A percentile compares a stretch with the other conserved stretches of the same genome.
These are phyloP conservation scores for Cyberlindnera subsufficiens DNA, from an alignment of 805 yeast species.

Conservation along the genomic window DNA sequence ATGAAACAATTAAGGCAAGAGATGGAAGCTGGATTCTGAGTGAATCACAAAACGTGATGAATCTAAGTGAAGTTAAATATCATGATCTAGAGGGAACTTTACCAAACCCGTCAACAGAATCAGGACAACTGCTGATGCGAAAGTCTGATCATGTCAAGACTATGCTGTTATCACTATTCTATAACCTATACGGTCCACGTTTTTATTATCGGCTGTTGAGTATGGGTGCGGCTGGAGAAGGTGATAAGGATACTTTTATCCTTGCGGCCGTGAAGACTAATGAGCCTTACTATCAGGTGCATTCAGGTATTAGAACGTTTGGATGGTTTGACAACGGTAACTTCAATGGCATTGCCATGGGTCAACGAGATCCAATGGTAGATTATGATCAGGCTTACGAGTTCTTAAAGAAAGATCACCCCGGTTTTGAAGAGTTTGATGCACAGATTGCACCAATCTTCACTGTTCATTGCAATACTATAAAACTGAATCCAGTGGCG, in stretches of 20 bases:
- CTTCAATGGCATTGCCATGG: conserved; percentile 74
- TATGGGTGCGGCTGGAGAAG: conserved; percentile 74
- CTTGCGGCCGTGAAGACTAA: conserved; percentile 45
- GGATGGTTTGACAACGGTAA: conserved; percentile 27
- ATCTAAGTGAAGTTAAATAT: conserved; percentile 32
- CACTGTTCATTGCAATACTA: conserved; percentile 33
- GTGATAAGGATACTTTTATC: conserved; percentile 73
- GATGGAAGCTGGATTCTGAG: conserved; percentile 19
- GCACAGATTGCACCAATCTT: conserved; percentile 17
- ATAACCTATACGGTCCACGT: conserved; percentile 60
- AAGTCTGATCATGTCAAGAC: conserved; percentile 56
- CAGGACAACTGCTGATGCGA: conserved; percentile 63
- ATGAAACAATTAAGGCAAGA: conserved; percentile 15
- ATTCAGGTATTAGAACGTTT: conserved; percentile 21
- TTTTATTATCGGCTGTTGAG: conserved; percentile 63
- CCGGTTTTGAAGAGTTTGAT: conserved; percentile 12
- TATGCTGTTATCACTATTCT: conserved; percentile 52
- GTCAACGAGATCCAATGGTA: conserved; percentile 63
- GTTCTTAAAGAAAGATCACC: background rate
- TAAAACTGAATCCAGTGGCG: conserved; percentile 30
- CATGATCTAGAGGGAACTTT: conserved; percentile 61
- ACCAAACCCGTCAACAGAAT: conserved; percentile 64
- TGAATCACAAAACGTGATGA: conserved; percentile 4
- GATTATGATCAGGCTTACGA: conserved; percentile 35
- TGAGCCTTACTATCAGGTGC: conserved; percentile 43